Conservation (phyloP, 2,329 filamentous ascomycete species). For the Fragosphaeria purpurea region DNA sequence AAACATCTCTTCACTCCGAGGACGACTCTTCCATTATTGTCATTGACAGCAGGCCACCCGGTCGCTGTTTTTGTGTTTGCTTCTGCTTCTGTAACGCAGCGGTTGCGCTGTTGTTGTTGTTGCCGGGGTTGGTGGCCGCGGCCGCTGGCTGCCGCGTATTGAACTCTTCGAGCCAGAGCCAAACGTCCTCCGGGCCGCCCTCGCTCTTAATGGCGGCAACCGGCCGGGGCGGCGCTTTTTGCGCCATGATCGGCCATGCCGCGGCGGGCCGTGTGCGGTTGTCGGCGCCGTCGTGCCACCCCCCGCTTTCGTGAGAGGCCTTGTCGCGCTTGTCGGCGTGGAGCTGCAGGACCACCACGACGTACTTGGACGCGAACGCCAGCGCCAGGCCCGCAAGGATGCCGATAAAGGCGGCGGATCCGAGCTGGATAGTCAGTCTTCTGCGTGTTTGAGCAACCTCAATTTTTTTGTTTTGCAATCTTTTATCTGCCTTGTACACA, state of each 20-base stretch:
- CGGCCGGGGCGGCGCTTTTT: background rate
- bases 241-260: background rate
- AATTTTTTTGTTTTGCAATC: too few species aligned
- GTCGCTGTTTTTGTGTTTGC: background rate
- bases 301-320: background rate
- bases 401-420: conserved; percentile 59
- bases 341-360: conserved; percentile 42
- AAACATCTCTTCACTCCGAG: background rate
- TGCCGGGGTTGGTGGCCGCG: background rate
- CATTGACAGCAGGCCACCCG: conserved; percentile 4
- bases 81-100: background rate
- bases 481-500: conserved; percentile 15
- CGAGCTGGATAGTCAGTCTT: conserved; percentile 26
- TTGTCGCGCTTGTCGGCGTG: conserved; percentile 12
- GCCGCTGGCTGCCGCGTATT: conserved; percentile 4
- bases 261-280: too few species aligned
- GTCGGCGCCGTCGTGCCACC: background rate
- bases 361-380: conserved; percentile 42
- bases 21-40: conserved; percentile 12
- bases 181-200: conserved; percentile 10
- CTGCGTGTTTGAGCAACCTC: conserved; percentile 22
- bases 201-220: background rate
- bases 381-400: conserved; percentile 50
- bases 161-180: conserved; percentile 15
- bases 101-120: background rate